A percentile compares a stretch with the other conserved stretches of the same genome.
Evolutionary conservation across 768 basidiomycete genomes (phyloP).

Genomic region (Crassisporium funariophilum): DNA sequence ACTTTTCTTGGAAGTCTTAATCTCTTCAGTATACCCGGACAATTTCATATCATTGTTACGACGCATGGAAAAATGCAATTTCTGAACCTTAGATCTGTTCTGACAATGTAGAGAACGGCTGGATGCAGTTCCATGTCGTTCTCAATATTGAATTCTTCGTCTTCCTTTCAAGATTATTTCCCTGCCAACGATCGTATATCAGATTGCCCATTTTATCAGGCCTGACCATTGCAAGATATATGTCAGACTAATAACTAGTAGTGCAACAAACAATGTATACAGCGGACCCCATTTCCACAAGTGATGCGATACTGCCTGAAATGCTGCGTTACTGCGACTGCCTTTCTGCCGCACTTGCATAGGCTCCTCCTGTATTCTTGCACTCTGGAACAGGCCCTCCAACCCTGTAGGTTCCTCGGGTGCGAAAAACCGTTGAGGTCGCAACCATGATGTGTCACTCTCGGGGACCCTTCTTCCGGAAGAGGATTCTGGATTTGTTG

Average conservation of each 20-base stretch:
- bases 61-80: not conserved
- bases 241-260: constrained; percentile 11
- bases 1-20: not conserved
- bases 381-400: constrained; percentile 66
- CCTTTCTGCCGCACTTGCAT: constrained; percentile 17
- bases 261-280: constrained; percentile 30
- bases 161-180: too few species aligned
- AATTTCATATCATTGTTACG: constrained; percentile 1
- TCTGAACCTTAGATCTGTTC: too few species aligned
- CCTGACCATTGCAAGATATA: constrained; percentile 17
- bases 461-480: constrained; percentile 26
- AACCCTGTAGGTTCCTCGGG: constrained; percentile 79
- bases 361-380: constrained; percentile 54
- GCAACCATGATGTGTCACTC: constrained; percentile 54
- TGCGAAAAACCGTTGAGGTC: constrained; percentile 75
- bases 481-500: constrained; percentile 42
- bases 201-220: constrained; percentile 9
- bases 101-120: too few species aligned
- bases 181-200: constrained; percentile 5
- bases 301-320: constrained; percentile 12
- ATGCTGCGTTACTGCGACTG: constrained; percentile 3
- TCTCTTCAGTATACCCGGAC: constrained; percentile 18
- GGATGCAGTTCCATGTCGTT: too few species aligned
- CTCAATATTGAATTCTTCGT: too few species aligned
- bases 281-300: constrained; percentile 39